Conservation (phyloP, 352 stramenopile genomes). For the Pythium volutum region DNA sequence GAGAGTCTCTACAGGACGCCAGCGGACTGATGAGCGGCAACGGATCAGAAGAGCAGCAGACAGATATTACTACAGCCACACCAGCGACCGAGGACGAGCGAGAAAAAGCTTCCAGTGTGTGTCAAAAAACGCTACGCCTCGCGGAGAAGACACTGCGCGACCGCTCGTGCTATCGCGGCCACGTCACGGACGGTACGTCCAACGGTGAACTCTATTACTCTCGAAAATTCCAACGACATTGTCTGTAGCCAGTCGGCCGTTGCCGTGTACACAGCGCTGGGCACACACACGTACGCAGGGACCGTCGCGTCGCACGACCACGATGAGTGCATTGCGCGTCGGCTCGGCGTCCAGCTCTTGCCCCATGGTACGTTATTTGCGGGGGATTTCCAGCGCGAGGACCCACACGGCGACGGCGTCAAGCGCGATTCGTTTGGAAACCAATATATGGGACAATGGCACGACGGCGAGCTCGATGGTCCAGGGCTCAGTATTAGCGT, state of each 20-base stretch:
- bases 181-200: constrained; percentile 5
- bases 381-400: constrained; percentile 30
- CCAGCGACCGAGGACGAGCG: no score
- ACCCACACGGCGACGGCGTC: constrained; percentile 38
- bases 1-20: no score
- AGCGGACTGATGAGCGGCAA: not conserved
- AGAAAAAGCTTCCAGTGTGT: no score
- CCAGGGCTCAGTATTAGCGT: constrained; percentile 35
- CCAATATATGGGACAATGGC: constrained; percentile 45
- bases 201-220: not conserved
- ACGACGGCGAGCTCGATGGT: constrained; percentile 35
- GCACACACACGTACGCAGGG: constrained; percentile 35
- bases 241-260: constrained; percentile 12
- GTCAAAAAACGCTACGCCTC: not conserved
- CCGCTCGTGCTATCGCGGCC: constrained; percentile 2
- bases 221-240: not conserved
- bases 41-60: not conserved
- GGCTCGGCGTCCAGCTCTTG: constrained; percentile 39
- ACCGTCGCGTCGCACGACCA: constrained; percentile 13
- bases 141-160: constrained; percentile 6
- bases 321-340: constrained; percentile 31
- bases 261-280: constrained; percentile 36
- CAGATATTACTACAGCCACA: no score
- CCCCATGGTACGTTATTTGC: constrained; percentile 40
- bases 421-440: constrained; percentile 40